Evolutionary conservation across 1,139 yeast genomes (phyloP), one percentile per base, ranked within the genome.

Genomic region (Pichia sp.): DNA sequence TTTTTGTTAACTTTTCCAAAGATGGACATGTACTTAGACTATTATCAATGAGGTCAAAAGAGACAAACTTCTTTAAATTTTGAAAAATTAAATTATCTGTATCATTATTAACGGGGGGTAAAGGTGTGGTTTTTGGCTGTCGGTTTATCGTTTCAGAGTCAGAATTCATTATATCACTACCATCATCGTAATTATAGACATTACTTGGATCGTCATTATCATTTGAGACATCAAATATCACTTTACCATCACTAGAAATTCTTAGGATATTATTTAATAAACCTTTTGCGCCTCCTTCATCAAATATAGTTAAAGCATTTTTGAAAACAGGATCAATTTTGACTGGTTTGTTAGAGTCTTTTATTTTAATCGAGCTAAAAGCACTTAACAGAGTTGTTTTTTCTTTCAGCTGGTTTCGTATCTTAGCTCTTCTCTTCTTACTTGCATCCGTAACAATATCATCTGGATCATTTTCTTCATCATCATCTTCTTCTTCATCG

Each of bases 251-350:
- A 3, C 66, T 48, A 52, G 76, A 78, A 39, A 76, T 72, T 51
- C 67, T 72, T 46, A 78, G 66, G 29, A 80, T 73, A 54, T 78
- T 78, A 52, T 75, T 64, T 40, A 78, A 65, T 42, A 78, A 64
- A 56, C 80, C 73, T 56, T 76, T 76, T 13, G 82, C 80, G 0
- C 83, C 83, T 24, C 83, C 83, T 63, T 78, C 82, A 59, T 78
- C 83, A 54, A 78, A 78, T 47, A 77, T 82, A 0, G 82, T 73
- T 43, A 78, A 64, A 0, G 81, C 81, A 40, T 60, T 76, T 54
- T 76, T 77, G 59, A 78, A 78, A 36, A 78, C 68, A 1, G 83
- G 83, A 56, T 78, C 82, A 37, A 76, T 74, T 2, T 76, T 70
- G 6, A 77, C 59, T 53, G 78, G 82, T 54, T 70, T 79, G 44